Base-by-base conservation (phyloP, 805 yeast genomes). In the Kodamaea kaohsiungensis region DNA sequence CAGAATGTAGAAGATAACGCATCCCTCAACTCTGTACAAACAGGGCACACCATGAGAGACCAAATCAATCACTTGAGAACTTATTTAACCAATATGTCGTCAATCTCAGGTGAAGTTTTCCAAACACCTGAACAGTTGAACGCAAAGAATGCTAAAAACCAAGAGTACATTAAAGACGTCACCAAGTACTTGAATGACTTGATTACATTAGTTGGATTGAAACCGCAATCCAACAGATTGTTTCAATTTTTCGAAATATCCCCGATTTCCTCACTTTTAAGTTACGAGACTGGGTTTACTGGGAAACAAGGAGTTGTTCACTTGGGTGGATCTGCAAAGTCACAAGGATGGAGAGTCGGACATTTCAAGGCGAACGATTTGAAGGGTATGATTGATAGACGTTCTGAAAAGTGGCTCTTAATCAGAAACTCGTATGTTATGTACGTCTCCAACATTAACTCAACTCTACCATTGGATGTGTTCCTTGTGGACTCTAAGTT, bases 331-430 rank as follows among this genome's bases (percentile, higher is more conserved):
- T 84, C 91, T 0, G 93, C 98, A 0, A 84, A 84, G 57, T 79
- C 91, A 0, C 96, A 91, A 66, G 98, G 99, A 2, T 95, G 99
- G 98, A 79, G 96, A 61, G 97, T 93, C 5, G 89, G 95, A 2
- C 98, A 93, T 65, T 83, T 91, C 69, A 84, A 82, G 57, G 84
- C 89, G 7, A 82, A 84, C 57, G 98, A 90, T 63, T 74, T 91
- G 62, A 82, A 83, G 60, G 91, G 89, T 38, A 91, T 95, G 97
- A 88, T 93, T 50, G 85, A 83, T 59, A 84, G 99, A 69, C 93
- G 96, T 60, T 86, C 96, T 0, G 86, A 86, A 42, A 95, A 95
- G 69, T 95, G 99, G 99, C 85, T 91, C 58, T 72, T 95, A 53
- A 83, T 95, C 1, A 81, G 98, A 54, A 87, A 86, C 65, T 87